Base-by-base conservation (phyloP, 1,284 basidiomycete genomes). In the Boletellus sp. region DNA sequence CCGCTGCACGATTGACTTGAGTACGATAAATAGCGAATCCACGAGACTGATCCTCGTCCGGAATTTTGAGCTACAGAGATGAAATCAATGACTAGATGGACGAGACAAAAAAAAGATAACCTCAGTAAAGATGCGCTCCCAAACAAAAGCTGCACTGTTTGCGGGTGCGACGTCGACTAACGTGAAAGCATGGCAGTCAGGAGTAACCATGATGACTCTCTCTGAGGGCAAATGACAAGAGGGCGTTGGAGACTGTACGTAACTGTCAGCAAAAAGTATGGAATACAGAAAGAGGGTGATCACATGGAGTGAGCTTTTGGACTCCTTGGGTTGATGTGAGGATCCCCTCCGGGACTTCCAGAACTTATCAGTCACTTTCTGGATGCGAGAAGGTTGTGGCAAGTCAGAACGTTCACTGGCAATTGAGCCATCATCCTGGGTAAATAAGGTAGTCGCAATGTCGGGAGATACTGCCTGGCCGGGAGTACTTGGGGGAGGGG, bases 121-220 rank as follows among this genome's bases (percentile, higher is more conserved):
- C 77, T 90, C 91, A 52, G 83, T 82, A 61, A 93, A 91, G 21
- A 96, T 88, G 50, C 85, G 80, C 66, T 95, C 92, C 60, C 87
- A 82, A 58, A 96, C 89, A 58, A 83, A 86, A 15, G 84, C 82
- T 28, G 86, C 79, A 57, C 79, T 82, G 49, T 77, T 77, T 24
- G 87, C 83, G 21, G 81, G 81, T 24, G 83, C 85, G 54, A 96
- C 84, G 58, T 92, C 87, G 33, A 95, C 91, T 35, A 82, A 78
- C 38, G 81, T 80, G 69, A 89, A 89, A 56, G 84, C 82, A 57
- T 93, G 91, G 46, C 88, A 87, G 68, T 95, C 91, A 26, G 80
- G 75, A 4, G 93, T 94, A 49, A 90, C 93, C 55, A 88, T 79
- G 50, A 91, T 82, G 50, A 82, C 71, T 53, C 82, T 75, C 49